phyloP scores from a whole-genome alignment of 345 rosid species.

The Populus deltoides region DNA sequence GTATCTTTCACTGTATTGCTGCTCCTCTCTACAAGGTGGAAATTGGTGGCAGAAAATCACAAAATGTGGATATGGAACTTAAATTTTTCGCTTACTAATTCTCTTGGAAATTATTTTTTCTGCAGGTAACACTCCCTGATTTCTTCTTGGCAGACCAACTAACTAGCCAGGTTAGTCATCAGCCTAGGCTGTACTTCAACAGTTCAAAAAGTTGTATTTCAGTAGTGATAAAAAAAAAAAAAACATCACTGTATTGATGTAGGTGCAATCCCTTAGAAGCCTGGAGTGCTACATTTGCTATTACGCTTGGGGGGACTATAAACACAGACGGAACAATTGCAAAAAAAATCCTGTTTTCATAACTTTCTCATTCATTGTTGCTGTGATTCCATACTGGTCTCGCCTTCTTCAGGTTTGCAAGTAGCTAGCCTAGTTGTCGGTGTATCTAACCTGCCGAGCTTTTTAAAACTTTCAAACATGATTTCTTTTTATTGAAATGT shows the following conservation, averaged over 20 bases:
- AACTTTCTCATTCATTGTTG: constrained; percentile 51
- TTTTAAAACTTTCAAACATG: neutral
- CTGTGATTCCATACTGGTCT: constrained; percentile 55
- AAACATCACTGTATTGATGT: neutral
- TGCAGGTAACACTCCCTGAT: constrained; percentile 61
- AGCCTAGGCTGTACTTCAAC: neutral
- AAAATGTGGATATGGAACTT: too few relatives aligned
- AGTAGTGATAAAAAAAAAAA: neutral
- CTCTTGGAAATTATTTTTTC: neutral
- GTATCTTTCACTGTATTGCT: constrained; percentile 37
- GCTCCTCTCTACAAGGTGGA: constrained; percentile 50
- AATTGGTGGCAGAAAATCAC: neutral
- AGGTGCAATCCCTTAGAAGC: constrained; percentile 77
- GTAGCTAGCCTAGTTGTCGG: neutral
- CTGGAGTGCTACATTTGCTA: constrained; percentile 69
- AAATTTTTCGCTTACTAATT: neutral
- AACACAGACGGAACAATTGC: constrained; percentile 42
- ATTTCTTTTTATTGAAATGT: neutral
- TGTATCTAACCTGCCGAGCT: neutral
- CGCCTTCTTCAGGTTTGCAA: constrained; percentile 57
- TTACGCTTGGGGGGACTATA: constrained; percentile 67
- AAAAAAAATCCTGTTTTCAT: constrained; percentile 25
- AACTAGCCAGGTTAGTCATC: constrained; percentile 57
- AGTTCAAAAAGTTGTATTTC: neutral
- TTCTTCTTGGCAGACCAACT: constrained; percentile 70